Percentiles rank a stretch among this genome's conserved stretches.
phyloP scores from a whole-genome alignment of 2,329 filamentous ascomycete genomes.

The Microascus cirrosus region DNA sequence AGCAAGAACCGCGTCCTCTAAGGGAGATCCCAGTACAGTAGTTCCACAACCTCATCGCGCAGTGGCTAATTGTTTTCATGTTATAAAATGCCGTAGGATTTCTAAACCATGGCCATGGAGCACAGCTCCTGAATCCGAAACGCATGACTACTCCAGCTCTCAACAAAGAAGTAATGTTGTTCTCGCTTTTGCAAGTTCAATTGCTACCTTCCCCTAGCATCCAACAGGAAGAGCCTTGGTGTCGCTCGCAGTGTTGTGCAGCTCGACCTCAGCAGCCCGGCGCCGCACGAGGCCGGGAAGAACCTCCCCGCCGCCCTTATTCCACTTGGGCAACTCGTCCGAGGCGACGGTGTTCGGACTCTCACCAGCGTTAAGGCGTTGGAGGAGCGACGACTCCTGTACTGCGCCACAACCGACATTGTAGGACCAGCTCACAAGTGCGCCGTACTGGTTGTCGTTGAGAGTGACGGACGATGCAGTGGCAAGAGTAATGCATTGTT shows the following conservation, averaged over 20 bases:
- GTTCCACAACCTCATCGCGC: no score
- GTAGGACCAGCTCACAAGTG: slow-evolving; percentile 38
- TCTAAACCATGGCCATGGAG: no score
- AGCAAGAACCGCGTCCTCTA: no score
- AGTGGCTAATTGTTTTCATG: no score
- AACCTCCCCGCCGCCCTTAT: slow-evolving; percentile 24
- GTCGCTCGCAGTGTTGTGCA: slow-evolving; percentile 15
- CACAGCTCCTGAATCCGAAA: no score
- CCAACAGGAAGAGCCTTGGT: slow-evolving; percentile 8
- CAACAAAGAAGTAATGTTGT: no score
- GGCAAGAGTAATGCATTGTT: slow-evolving; percentile 1
- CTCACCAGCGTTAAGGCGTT: slow-evolving; percentile 31
- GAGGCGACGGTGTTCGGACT: slow-evolving; percentile 25
- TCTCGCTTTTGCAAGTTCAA: not conserved
- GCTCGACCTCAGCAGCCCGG: slow-evolving; percentile 29
- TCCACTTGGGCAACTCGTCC: slow-evolving; percentile 36
- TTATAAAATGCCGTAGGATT: no score
- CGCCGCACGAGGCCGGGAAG: slow-evolving; percentile 27
- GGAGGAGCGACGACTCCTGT: slow-evolving; percentile 25
- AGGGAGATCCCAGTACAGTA: no score
- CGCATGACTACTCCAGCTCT: no score
- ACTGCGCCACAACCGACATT: slow-evolving; percentile 34
- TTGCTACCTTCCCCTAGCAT: not conserved
- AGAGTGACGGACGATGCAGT: slow-evolving; percentile 19
- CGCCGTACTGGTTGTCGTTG: slow-evolving; percentile 40